These are phyloP conservation scores for Candida succiphila DNA, from an alignment of 805 yeast genomes.

Conservation along the genomic window DNA sequence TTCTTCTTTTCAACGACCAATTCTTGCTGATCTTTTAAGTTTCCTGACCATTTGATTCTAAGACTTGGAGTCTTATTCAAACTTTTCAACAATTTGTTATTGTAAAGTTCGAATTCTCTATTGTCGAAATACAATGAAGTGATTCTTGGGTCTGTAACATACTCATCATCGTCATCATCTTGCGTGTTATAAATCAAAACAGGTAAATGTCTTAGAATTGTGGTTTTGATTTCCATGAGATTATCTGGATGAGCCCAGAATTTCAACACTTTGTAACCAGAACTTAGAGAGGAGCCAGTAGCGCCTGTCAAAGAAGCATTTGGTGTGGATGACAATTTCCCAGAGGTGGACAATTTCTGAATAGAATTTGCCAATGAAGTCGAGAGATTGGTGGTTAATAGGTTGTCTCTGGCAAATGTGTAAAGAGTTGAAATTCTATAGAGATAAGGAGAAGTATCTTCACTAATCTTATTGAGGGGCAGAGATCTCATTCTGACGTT, in stretches of 20 bases:
- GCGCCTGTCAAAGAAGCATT: conserved; percentile 11
- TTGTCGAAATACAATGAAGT: conserved; percentile 87
- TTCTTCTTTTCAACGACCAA: conserved; percentile 73
- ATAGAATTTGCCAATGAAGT: conserved; percentile 34
- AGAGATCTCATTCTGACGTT: conserved; percentile 79
- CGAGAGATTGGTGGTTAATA: conserved; percentile 25
- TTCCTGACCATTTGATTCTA: conserved; percentile 88
- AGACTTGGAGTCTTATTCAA: conserved; percentile 57
- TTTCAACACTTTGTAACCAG: conserved; percentile 53
- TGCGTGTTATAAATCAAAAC: conserved; percentile 66
- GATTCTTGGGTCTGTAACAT: conserved; percentile 65
- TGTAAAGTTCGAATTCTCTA: conserved; percentile 72
- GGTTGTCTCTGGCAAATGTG: conserved; percentile 71
- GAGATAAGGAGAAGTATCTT: conserved; percentile 86
- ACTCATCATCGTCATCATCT: conserved; percentile 37
- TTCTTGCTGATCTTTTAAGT: conserved; percentile 65
- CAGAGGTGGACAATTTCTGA: conserved; percentile 34
- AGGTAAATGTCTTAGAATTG: conserved; percentile 86
- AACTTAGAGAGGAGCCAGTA: conserved; percentile 6
- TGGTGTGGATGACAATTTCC: conserved; percentile 23
- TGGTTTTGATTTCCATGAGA: conserved; percentile 95
- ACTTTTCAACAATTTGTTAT: conserved; percentile 66
- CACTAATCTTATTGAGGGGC: conserved; percentile 74
- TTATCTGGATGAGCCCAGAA: conserved; percentile 98
- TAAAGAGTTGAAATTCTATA: conserved; percentile 76